A percentile compares a stretch with the other conserved stretches of the same genome.
phyloP scores from a whole-genome alignment of 2,329 filamentous ascomycete genomes.

The Trichoderma semiorbis region DNA sequence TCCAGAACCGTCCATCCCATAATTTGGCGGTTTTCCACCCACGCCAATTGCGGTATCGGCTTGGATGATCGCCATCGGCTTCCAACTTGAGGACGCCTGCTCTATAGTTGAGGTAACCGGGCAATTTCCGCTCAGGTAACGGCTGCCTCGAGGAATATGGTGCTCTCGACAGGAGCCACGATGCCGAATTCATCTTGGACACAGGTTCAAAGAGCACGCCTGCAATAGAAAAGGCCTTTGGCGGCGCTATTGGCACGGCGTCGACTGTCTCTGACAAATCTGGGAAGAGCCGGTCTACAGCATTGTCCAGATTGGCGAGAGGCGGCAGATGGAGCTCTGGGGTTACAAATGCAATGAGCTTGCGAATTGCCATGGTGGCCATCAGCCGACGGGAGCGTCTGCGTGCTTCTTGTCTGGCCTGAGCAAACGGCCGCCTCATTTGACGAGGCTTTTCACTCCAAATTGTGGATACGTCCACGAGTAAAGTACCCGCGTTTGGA shows the following conservation, averaged over 20 bases:
- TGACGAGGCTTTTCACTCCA: background rate
- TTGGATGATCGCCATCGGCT: constrained; percentile 12
- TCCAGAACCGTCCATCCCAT: constrained; percentile 63
- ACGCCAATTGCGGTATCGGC: constrained; percentile 25
- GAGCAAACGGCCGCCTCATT: constrained; percentile 23
- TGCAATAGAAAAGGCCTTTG: constrained; percentile 42
- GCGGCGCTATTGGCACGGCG: constrained; percentile 6
- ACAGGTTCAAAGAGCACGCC: constrained; percentile 39
- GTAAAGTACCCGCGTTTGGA: constrained; percentile 45
- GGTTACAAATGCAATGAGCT: constrained; percentile 48
- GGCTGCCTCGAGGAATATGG: constrained; percentile 43
- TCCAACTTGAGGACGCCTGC: background rate
- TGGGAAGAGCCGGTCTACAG: constrained; percentile 49
- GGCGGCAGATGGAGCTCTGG: constrained; percentile 45
- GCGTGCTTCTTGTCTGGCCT: constrained; percentile 26
- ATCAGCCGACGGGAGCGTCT: constrained; percentile 40
- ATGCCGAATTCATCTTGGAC: constrained; percentile 20
- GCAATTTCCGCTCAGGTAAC: constrained; percentile 27
- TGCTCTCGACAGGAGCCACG: constrained; percentile 46
- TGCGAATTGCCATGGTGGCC: constrained; percentile 46
- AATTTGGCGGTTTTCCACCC: constrained; percentile 35
- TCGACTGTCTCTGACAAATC: constrained; percentile 30
- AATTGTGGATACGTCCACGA: constrained; percentile 44
- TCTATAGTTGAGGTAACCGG: constrained; percentile 23
- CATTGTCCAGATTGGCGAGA: constrained; percentile 42